Evolutionary conservation across 1,139 yeast species (phyloP), one percentile per base, ranked within the genome.

Genomic region (Nakaseomyces sp.): DNA sequence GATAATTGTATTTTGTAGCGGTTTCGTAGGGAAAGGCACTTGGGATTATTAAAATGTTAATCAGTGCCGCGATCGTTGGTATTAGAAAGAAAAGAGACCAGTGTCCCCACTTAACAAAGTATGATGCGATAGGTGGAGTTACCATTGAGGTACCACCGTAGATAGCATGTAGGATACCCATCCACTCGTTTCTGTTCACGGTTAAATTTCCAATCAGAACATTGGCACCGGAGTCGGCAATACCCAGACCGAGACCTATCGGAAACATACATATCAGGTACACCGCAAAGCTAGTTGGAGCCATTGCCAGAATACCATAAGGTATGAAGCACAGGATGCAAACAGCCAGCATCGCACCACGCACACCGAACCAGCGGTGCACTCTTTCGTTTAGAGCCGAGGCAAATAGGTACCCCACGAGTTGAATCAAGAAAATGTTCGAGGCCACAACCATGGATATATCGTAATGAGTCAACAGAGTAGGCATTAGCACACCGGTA

Each of bases 81-180:
- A 62, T 42, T 19, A 48, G 43, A 38, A 58, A 62, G 44, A 59
- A 58, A 8, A 47, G 29, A 15, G 60, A 48, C 66, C 66, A 62
- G 22, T 54, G 52, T 9, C 55, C 55, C 45, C 50, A 52, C 20
- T 71, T 53, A 36, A 75, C 67, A 40, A 67, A 56, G 43, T 63
- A 55, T 0, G 81, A 70, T 12, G 76, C 72, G 22, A 76, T 50
- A 3, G 79, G 73, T 0, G 91, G 88, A 1, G 85, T 72, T 0
- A 78, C 64, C 68, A 81, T 74, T 41, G 85, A 77, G 0, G 88
- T 87, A 6, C 79, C 60, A 0, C 89, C 89, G 56, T 79, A 81
- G 49, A 73, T 70, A 0, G 86, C 83, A 64, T 81, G 91, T 50
- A 81, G 58, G 0, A 77, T 60, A 1, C 89, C 89, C 63, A 81